Percentiles rank a stretch among this genome's conserved stretches.
These are phyloP conservation scores for Terfezia boudieri DNA, from an alignment of 495 filamentous ascomycete species.

Conservation along the genomic window DNA sequence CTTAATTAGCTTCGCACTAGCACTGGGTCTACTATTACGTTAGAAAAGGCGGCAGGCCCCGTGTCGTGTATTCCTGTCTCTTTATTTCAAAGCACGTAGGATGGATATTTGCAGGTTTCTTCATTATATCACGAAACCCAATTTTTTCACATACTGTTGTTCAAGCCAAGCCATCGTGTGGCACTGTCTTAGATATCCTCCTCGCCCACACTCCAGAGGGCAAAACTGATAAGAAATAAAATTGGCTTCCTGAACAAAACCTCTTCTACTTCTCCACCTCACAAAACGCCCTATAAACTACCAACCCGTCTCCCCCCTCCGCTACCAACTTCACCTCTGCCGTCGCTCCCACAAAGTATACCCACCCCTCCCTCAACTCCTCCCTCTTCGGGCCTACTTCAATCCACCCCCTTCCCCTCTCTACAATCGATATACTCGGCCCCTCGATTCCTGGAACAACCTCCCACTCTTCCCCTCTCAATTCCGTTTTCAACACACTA, in stretches of 20 bases:
- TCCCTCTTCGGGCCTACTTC: constrained; percentile 56
- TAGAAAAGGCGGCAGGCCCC: no score
- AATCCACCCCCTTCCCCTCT: constrained; percentile 55
- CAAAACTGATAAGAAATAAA: not conserved
- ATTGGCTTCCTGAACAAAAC: not conserved
- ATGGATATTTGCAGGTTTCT: no score
- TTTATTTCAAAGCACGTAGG: no score
- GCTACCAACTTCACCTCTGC: constrained; percentile 50
- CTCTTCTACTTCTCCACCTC: constrained; percentile 30
- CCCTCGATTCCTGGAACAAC: constrained; percentile 73
- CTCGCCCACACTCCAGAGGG: not conserved
- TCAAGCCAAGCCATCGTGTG: constrained; percentile 15
- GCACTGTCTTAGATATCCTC: not conserved
- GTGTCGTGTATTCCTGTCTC: no score
- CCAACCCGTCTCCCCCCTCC: constrained; percentile 39
- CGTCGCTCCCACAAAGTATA: constrained; percentile 83
- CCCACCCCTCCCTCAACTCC: constrained; percentile 52
- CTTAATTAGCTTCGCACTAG: no score
- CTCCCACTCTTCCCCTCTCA: constrained; percentile 52
- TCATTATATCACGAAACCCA: no score
- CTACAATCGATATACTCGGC: constrained; percentile 83
- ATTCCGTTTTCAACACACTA: constrained; percentile 59
- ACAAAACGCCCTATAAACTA: constrained; percentile 89
- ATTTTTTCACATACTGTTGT: no score
- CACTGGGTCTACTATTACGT: no score